Evolutionary conservation across 805 yeast species (phyloP).

Genomic region (Kurtzmaniella cleridarum): DNA sequence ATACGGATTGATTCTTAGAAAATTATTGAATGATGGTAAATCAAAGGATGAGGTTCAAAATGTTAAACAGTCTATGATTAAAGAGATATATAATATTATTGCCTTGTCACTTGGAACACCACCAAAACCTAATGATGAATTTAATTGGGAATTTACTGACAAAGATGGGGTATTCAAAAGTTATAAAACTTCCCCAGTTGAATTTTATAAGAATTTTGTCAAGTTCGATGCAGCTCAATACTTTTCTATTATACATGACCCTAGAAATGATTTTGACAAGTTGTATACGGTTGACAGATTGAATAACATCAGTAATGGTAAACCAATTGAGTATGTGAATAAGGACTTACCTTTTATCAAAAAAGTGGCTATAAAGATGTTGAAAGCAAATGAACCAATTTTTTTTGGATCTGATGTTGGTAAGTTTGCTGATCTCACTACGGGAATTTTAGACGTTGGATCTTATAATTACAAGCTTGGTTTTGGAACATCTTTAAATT

Average conservation of each 20-base stretch:
- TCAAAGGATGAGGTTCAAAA: slow-evolving; percentile 31
- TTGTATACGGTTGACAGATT: slow-evolving; percentile 68
- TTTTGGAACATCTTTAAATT: slow-evolving; percentile 47
- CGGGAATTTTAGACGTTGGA: slow-evolving; percentile 70
- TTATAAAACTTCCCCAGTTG: slow-evolving; percentile 57
- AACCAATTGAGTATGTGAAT: slow-evolving; percentile 67
- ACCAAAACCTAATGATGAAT: slow-evolving; percentile 62
- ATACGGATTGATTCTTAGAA: slow-evolving; percentile 66
- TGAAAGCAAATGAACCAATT: slow-evolving; percentile 70
- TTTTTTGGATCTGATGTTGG: slow-evolving; percentile 92
- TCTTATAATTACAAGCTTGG: slow-evolving; percentile 62
- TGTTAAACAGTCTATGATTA: slow-evolving; percentile 41
- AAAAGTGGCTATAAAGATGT: slow-evolving; percentile 57
- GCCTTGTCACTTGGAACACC: slow-evolving; percentile 73
- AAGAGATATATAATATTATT: slow-evolving; percentile 60
- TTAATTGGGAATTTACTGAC: slow-evolving; percentile 71
- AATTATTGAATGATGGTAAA: slow-evolving; percentile 35
- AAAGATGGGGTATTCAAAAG: slow-evolving; percentile 57
- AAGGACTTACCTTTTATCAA: slow-evolving; percentile 55
- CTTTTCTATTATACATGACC: slow-evolving; percentile 75
- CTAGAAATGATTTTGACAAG: slow-evolving; percentile 63
- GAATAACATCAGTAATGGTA: slow-evolving; percentile 70
- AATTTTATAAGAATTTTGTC: slow-evolving; percentile 55
- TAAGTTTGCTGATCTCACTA: slow-evolving; percentile 54
- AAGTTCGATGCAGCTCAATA: slow-evolving; percentile 45